Evolutionary conservation across 108 stramenopile genomes (phyloP), one percentile per base, ranked within the genome.

Genomic region (Chaetoceros muelleri): DNA sequence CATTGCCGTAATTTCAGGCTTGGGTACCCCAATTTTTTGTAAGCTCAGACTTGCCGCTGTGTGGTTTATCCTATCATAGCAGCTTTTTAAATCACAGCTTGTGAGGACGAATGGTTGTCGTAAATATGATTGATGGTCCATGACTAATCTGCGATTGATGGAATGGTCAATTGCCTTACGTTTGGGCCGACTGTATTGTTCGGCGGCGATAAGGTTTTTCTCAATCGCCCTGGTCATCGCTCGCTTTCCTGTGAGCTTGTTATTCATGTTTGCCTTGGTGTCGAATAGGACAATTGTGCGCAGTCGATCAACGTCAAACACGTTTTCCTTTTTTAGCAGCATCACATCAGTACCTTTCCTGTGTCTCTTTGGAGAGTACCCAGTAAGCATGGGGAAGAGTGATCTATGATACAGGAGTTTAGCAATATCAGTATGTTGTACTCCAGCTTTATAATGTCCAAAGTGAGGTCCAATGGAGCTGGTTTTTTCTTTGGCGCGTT

Each of bases 61-160:
- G 29, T 62, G 61, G 23, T 48, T 53, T 55, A 68, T 62, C 23
- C 46, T 57, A 48, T 66, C 58, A 30, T 60, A 66, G 52, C 59
- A 60, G 13, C 34, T 13, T 40, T 5, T 13, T 5, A 40, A 13
- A 40, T 40, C 34, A 5, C 8, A 40, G 8, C 5, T 40, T 10
- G 34, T 13, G 5, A 40, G 13, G 34, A 13, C 5, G 13, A 40
- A 40, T 10, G 8, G 13, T 40, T 40, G 5, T 40, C 34, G 5
- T 40, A 10, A 5, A 40, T 40, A 40, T 40, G 5, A 13, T 40
- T 13, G 5, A 13, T 5, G 8, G 34, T 40, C 13, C 13, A 40
- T 13, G 5, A 13, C 13, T 5, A 40, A 13, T 40, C 34, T 40
- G 5, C 34, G 5, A 40, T 40, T 40, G 8, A 40, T 10, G 8